phyloP scores from a whole-genome alignment of 768 basidiomycete genomes.

The Coprinopsis marcescibilis region DNA sequence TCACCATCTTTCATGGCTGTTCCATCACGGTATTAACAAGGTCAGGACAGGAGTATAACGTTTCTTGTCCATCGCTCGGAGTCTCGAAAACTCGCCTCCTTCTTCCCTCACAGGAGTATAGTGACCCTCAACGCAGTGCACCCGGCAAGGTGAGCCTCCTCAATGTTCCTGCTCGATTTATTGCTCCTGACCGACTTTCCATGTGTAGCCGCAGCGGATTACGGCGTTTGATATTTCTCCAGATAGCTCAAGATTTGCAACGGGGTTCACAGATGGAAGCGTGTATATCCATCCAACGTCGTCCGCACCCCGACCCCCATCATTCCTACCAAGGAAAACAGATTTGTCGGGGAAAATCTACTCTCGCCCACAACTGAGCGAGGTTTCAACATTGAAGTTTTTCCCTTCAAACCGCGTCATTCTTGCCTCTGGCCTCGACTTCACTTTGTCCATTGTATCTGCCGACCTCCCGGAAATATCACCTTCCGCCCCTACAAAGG shows the following conservation, averaged over 20 bases:
- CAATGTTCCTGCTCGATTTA: neutral
- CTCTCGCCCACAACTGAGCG: slow-evolving; percentile 44
- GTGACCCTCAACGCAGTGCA: slow-evolving; percentile 39
- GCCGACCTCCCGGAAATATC: slow-evolving; percentile 36
- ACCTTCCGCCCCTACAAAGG: slow-evolving; percentile 22
- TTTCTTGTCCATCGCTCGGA: slow-evolving; percentile 41
- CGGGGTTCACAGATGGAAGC: slow-evolving; percentile 56
- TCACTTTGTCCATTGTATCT: slow-evolving; percentile 59
- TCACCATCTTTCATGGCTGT: neutral
- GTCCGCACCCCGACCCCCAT: slow-evolving; percentile 16
- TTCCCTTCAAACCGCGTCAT: slow-evolving; percentile 71
- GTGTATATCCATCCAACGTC: slow-evolving; percentile 43
- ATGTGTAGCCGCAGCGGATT: slow-evolving; percentile 45
- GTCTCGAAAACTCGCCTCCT: slow-evolving; percentile 44
- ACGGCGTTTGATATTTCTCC: slow-evolving; percentile 60
- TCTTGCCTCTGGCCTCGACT: slow-evolving; percentile 64
- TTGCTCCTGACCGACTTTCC: neutral
- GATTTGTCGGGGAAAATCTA: slow-evolving; percentile 25
- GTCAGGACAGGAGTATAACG: slow-evolving; percentile 31
- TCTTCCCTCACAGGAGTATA: slow-evolving; percentile 47
- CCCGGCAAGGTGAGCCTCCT: slow-evolving; percentile 30
- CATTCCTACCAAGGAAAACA: slow-evolving; percentile 15
- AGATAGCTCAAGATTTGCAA: slow-evolving; percentile 52
- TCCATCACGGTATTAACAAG: no score
- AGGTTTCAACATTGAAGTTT: slow-evolving; percentile 51